Evolutionary conservation across 1,284 basidiomycete genomes (phyloP).

Genomic region (Cerrena zonata): DNA sequence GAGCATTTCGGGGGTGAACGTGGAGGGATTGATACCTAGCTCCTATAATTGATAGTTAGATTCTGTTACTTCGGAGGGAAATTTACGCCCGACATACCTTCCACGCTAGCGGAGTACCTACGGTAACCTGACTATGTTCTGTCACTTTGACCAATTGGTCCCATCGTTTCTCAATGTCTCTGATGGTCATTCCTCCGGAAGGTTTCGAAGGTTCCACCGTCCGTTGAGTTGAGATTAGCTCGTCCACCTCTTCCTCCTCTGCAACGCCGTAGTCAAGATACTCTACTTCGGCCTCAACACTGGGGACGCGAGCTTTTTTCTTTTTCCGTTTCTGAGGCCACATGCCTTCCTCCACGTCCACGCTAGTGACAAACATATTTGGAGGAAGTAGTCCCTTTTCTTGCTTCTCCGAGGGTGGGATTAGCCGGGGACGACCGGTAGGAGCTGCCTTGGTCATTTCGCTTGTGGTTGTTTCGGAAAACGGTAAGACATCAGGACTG

Average conservation of each 20-base stretch:
- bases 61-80: background rate
- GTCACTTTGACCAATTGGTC: constrained; percentile 29
- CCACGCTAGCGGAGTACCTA: constrained; percentile 43
- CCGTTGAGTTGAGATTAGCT: constrained; percentile 9
- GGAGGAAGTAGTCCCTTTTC: constrained; percentile 44
- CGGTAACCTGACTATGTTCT: constrained; percentile 27
- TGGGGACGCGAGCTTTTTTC: constrained; percentile 21
- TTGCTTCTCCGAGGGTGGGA: constrained; percentile 63
- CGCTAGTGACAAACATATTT: constrained; percentile 61
- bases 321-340: constrained; percentile 23
- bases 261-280: constrained; percentile 6
- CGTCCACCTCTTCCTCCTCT: constrained; percentile 13
- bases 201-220: constrained; percentile 9
- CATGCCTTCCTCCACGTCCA: constrained; percentile 55
- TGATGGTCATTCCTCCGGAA: no score
- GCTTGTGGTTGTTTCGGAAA: constrained; percentile 11
- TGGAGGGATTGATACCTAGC: constrained; percentile 47
- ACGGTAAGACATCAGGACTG: constrained; percentile 4
- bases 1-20: constrained; percentile 48
- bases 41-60: no score
- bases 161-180: constrained; percentile 30
- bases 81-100: constrained; percentile 43
- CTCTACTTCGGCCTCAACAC: constrained; percentile 11
- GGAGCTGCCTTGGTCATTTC: constrained; percentile 12
- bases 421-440: constrained; percentile 31